A percentile compares a stretch with the other conserved stretches of the same genome.
phyloP scores from a whole-genome alignment of 2,329 filamentous ascomycete species.

The Pseudocercospora fijiensis region DNA sequence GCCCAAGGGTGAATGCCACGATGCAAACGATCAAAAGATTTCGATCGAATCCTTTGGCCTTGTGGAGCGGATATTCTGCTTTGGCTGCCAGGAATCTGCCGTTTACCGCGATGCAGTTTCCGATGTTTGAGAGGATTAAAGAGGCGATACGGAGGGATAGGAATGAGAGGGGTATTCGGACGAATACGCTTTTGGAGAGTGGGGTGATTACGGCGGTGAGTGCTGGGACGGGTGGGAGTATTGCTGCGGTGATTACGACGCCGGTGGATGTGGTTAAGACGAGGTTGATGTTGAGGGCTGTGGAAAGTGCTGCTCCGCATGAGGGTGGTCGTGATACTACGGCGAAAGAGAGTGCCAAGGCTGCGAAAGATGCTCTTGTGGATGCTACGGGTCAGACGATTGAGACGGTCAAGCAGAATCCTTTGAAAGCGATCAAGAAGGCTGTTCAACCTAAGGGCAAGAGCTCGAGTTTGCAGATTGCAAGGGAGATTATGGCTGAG shows the following conservation, averaged over 20 bases:
- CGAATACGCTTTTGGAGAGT: slow-evolving; percentile 59
- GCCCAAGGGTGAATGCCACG: slow-evolving; percentile 49
- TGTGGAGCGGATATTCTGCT: slow-evolving; percentile 73
- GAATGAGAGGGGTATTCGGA: slow-evolving; percentile 40
- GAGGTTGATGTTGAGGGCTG: slow-evolving; percentile 74
- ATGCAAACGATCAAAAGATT: slow-evolving; percentile 59
- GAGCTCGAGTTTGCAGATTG: slow-evolving; percentile 57
- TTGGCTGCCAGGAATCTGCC: slow-evolving; percentile 80
- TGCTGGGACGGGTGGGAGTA: slow-evolving; percentile 69
- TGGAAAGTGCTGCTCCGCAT: slow-evolving; percentile 31
- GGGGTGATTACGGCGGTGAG: slow-evolving; percentile 69
- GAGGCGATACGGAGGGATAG: slow-evolving; percentile 51
- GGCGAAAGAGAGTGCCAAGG: slow-evolving; percentile 21
- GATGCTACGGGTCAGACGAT: slow-evolving; percentile 46
- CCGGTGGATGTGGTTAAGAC: slow-evolving; percentile 90
- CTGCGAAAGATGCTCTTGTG: slow-evolving; percentile 30
- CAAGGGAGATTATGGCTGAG: slow-evolving; percentile 63
- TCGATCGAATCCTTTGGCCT: slow-evolving; percentile 54
- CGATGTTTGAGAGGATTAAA: slow-evolving; percentile 74
- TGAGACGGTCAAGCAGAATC: slow-evolving; percentile 33
- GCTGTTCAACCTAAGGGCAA: slow-evolving; percentile 35
- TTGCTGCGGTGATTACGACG: slow-evolving; percentile 80
- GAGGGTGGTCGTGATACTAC: slow-evolving; percentile 5
- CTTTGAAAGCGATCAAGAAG: slow-evolving; percentile 37
- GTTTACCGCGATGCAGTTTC: slow-evolving; percentile 85